Evolutionary conservation across 139 green algal species (phyloP), one percentile per base, ranked within the genome.

Genomic region (Chlamydomonas asymmetrica): DNA sequence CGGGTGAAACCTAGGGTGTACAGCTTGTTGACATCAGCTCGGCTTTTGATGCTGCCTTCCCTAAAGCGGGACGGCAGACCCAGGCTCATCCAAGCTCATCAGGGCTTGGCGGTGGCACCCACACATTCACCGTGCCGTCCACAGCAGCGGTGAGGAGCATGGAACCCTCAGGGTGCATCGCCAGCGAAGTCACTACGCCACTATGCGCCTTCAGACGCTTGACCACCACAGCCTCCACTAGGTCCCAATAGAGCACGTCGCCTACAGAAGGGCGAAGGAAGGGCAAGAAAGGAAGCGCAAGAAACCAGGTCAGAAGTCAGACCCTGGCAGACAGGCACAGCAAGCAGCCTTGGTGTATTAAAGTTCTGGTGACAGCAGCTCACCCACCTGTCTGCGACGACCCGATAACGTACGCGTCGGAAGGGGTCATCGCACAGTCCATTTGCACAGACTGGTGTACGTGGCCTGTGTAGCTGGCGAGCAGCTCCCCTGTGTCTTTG

Each of bases 171-270:
- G 92, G 88, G 72, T 97, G 93, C 80, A 93, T 84, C 0, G 90
- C 84, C 50, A 97, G 54, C 27, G 83, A 90, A 54, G 85, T 94
- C 1, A 97, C 88, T 2, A 89, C 86, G 7, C 79, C 85, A 0
- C 40, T 41, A 61, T 97, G 93, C 4, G 92, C 94, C 29, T 89
- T 73, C 49, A 97, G 82, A 10, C n/a, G 43, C 2, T 80, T 54
- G 35, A 92, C 81, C 63, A 93, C 49, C 20, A 74, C 56, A 16
- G 73, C 87, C 4, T 93, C 88, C 16, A 97, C 88, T 37, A 98
- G 69, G 75, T 98, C 95, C 92, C 92, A 98, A 60, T 90, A 93
- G 5, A 87, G 78, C 16, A 98, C 88, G 1, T 84, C 80, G 8
- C 94, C 93, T 92, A 87, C 79, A 70, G 9, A 50, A 32, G 0